Conservation (phyloP, 495 filamentous ascomycete species). For the Aspergillus panamensis region DNA sequence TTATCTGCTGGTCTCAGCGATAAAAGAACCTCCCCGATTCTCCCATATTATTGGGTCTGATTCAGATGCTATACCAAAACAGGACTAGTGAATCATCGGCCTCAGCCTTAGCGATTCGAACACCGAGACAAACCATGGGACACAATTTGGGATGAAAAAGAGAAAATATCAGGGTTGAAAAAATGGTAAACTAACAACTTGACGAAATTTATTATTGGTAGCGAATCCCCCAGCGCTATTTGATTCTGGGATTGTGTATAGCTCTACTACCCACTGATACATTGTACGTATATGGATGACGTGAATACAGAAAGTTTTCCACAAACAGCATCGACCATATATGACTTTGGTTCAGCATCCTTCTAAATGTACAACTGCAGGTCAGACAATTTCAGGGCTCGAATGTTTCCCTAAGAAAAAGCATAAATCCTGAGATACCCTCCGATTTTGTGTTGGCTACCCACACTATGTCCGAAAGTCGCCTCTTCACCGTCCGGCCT, state of each 20-base stretch:
- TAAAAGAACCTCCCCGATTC: neutral
- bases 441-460: conserved; percentile 9
- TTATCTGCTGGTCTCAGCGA: too few relatives aligned
- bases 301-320: neutral
- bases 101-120: too few relatives aligned
- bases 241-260: neutral
- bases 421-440: conserved; percentile 1
- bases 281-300: neutral
- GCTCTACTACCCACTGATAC: neutral
- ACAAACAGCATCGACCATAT: too few relatives aligned
- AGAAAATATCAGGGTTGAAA: too few relatives aligned
- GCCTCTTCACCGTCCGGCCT: conserved; percentile 53
- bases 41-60: neutral
- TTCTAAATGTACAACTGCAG: conserved; percentile 8
- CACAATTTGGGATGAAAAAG: too few relatives aligned
- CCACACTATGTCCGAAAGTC: conserved; percentile 37
- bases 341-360: neutral
- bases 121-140: too few relatives aligned
- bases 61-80: neutral
- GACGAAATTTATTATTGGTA: too few relatives aligned
- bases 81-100: too few relatives aligned
- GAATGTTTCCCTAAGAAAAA: neutral
- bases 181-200: too few relatives aligned
- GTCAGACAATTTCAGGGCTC: neutral
- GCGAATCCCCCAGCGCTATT: neutral